Conservation (phyloP, 306 rosid species). For the Comarum palustre region DNA sequence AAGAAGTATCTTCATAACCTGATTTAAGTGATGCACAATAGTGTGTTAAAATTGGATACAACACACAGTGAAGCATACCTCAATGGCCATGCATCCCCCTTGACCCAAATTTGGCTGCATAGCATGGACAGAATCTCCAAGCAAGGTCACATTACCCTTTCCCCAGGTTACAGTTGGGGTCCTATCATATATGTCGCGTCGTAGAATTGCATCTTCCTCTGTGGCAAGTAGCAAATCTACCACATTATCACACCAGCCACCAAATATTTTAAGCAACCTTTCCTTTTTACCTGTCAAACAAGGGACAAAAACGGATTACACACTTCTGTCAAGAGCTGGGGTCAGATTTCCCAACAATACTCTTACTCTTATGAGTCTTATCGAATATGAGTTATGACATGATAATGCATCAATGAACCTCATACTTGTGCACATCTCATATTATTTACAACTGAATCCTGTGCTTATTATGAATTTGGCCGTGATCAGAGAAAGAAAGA, state of each 20-base stretch:
- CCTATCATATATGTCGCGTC: constrained; percentile 90
- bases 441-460: neutral
- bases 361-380: too few species aligned
- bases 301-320: neutral
- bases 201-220: constrained; percentile 77
- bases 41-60: neutral
- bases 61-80: constrained; percentile 41
- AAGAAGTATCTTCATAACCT: neutral
- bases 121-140: constrained; percentile 97
- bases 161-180: constrained; percentile 83
- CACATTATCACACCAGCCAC: constrained; percentile 92
- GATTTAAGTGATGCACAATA: neutral
- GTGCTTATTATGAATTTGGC: neutral
- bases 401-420: neutral
- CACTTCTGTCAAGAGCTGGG: neutral
- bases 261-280: constrained; percentile 68
- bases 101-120: constrained; percentile 99
- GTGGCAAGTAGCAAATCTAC: constrained; percentile 75
- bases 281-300: constrained; percentile 66
- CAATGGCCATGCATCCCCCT: constrained; percentile 99
- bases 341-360: neutral
- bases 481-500: neutral
- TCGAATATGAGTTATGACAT: neutral
- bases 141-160: constrained; percentile 83
- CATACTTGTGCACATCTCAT: neutral